Evolutionary conservation across 768 basidiomycete genomes (phyloP), one percentile per base, ranked within the genome.

Genomic region (Phaeotremella fagi): DNA sequence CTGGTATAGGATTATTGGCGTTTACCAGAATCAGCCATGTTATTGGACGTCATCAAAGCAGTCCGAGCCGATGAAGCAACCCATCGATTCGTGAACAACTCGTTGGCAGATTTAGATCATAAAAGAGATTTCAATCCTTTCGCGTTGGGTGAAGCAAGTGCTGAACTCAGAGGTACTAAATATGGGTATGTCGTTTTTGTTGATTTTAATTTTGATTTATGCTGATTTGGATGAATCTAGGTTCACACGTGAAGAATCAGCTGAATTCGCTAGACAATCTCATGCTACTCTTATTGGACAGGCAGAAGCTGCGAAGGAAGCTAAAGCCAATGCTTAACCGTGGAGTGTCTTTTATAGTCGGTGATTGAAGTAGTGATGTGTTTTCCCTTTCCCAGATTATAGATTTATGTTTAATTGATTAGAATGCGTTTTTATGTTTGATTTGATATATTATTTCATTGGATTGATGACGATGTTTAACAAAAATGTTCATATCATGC

Each of bases 81-180:
- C 0, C 92, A 98, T 67, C 80, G 77, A 45, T 97, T 97, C 66
- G 90, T 94, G 59, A 98, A 98, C 75, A 94, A 98, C 77, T 88
- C 87, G 53, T 78, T 98, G 29, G 94, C 91, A 3, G 91, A 90
- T 75, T 79, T 99, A 45, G 77, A 88, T 59, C 78, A 79, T 26
- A 71, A 80, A 28, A 82, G 81, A 29, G 94, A 97, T 72, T 83
- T 89, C 62, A 95, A 92, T 57, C 77, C 77, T 1, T 76, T 77
- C 58, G 75, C 90, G 15, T 75, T 95, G 24, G 82, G 84, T 22
- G 92, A 98, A 68, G 90, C 92, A 14, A 82, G 86, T 57, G 92
- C 94, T 82, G 79, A 81, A 62, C 77, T 83, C 43, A 90, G 91
- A 71, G 94, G 94, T 12, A 80, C 77, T 45, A 82, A 81, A 44